Base-by-base conservation (phyloP, 2,329 filamentous ascomycete species). In the Gnomoniopsis sp. region DNA sequence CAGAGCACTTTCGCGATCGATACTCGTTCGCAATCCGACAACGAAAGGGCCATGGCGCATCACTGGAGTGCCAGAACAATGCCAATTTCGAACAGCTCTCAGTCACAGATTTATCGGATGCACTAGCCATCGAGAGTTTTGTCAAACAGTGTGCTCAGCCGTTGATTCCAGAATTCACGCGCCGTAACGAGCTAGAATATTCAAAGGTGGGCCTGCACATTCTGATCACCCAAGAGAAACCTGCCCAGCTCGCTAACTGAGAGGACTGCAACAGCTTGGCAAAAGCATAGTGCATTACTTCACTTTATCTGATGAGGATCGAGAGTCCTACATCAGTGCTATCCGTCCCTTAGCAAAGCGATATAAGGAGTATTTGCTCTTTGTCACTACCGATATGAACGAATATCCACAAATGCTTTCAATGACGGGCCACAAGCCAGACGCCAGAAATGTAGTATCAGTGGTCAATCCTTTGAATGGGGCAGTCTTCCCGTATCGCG, bases 291-390 rank as follows among this genome's bases (percentile, higher is more conserved):
- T 72, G 3, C 67, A 71, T 57, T 70, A 69, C 64, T 74, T 79
- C 61, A 63, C 70, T 6, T 44, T 59, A 11, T 65, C 62, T 10
- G 55, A 68, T 0, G 33, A 59, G 10, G 70, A 76, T 34, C 71
- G 72, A 3, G 67, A 73, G 3, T 62, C 58, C 1, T 80, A 75
- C 64, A 65, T 71, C 4, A 49, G 64, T 1, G 65, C 68, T 6
- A 69, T 81, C 51, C 67, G 69, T 17, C 70, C 73, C 3, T 65
- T 79, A 1, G 79, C 79, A 1, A 75, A 74, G 59, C 74, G 73
- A 62, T 80, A 78, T 65, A 62, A 68, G 55, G 77, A 80, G 14
- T 81, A 79, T 57, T 70, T 82, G 14, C 69, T 67, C 56, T 82
- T 82, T 60, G 74, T 78, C 3, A 80, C 76, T 1, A 74, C 80